phyloP scores from a whole-genome alignment of 179 eudicot species.

The Patellifolia procumbens region DNA sequence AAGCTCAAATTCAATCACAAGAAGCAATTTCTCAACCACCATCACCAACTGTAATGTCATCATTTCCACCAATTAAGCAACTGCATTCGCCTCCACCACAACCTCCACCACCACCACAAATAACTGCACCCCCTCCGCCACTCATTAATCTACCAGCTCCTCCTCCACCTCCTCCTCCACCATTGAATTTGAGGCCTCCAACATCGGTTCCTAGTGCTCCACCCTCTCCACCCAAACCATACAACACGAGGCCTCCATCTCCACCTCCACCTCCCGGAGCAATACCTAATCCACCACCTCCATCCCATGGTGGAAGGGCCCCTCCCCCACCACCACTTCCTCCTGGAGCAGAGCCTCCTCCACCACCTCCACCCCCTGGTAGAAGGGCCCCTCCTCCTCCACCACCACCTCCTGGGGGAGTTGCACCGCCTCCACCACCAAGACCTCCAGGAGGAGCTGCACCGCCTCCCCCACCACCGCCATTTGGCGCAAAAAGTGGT shows the following conservation, averaged over 20 bases:
- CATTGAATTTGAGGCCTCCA: neutral
- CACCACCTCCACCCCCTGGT: constrained; percentile 23
- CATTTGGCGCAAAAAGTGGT: neutral
- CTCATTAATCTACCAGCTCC: constrained; percentile 26
- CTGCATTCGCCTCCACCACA: constrained; percentile 44
- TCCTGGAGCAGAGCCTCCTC: constrained; percentile 21
- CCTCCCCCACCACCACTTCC: constrained; percentile 52
- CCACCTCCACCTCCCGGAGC: constrained; percentile 29
- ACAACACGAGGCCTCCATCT: too few relatives aligned
- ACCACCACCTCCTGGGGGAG: constrained; percentile 29
- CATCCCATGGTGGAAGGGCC: too few relatives aligned
- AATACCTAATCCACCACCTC: constrained; percentile 21
- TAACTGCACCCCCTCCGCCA: constrained; percentile 14
- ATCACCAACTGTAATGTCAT: constrained; percentile 21
- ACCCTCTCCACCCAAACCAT: constrained; percentile 26
- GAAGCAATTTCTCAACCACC: constrained; percentile 33
- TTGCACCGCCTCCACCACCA: constrained; percentile 10
- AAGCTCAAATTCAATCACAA: constrained; percentile 16
- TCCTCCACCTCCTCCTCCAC: constrained; percentile 41
- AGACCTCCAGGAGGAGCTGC: too few relatives aligned
- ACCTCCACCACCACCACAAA: constrained; percentile 35
- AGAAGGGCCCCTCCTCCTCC: constrained; percentile 21
- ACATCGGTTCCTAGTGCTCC: neutral
- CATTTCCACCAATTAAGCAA: constrained; percentile 33
- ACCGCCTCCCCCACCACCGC: constrained; percentile 15